Evolutionary conservation across 73 alveolate species (phyloP).

Genomic region (Stentor coeruleus): DNA sequence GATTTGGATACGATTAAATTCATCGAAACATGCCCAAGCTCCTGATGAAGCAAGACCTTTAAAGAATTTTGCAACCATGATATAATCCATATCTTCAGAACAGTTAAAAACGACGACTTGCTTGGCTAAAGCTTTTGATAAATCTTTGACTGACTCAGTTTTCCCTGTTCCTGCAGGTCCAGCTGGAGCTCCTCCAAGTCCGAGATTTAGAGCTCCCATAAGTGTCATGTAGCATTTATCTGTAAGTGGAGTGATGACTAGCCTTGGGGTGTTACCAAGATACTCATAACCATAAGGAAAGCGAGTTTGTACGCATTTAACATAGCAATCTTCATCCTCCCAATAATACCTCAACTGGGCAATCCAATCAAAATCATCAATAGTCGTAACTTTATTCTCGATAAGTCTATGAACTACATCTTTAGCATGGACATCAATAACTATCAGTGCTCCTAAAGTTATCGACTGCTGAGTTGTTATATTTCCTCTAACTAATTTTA

Average conservation of each 20-base stretch:
- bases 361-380: slow-evolving; percentile 99
- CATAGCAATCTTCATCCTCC: slow-evolving; percentile 93
- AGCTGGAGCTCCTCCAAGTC: slow-evolving; percentile 99
- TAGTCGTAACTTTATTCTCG: slow-evolving; percentile 75
- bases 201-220: slow-evolving; percentile 97
- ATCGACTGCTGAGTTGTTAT: slow-evolving; percentile 84
- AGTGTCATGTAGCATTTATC: slow-evolving; percentile 98
- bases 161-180: slow-evolving; percentile 99
- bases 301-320: slow-evolving; percentile 96
- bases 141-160: slow-evolving; percentile 96
- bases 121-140: slow-evolving; percentile 92
- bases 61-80: slow-evolving; percentile 97
- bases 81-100: slow-evolving; percentile 92
- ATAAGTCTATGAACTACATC: slow-evolving; percentile 96
- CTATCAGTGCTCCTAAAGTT: slow-evolving; percentile 97
- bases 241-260: slow-evolving; percentile 99
- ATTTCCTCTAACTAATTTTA: slow-evolving; percentile 94
- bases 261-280: slow-evolving; percentile 97
- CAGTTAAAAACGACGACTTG: slow-evolving; percentile 93
- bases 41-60: slow-evolving; percentile 96
- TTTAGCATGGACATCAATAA: slow-evolving; percentile 99
- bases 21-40: slow-evolving; percentile 97
- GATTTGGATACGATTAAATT: slow-evolving; percentile 92
- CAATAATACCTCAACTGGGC: slow-evolving; percentile 99
- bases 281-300: slow-evolving; percentile 99